Percentiles rank a stretch among this genome's conserved stretches.
Evolutionary conservation across 176 grass and related monocot species (phyloP).

Genomic region (maize (Zea mays)): Zm-B73-REFERENCE-NAM-5.0 NC_050103.1:173271501-173272000

Average conservation of each 20-base stretch:
- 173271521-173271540: neutral
- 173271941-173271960: constrained; percentile 23
- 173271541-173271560: neutral
- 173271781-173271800: constrained; percentile 1
- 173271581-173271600: no score
- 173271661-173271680: neutral
- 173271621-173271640: neutral
- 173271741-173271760: neutral
- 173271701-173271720: neutral
- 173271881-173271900: constrained; percentile 34
- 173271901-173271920: constrained; percentile 29
- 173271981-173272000: constrained; percentile 35
- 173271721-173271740: constrained; percentile 5
- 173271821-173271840: constrained; percentile 2
- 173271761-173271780: constrained; percentile 4
- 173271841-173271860: constrained; percentile 26
- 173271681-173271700: neutral
- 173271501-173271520: neutral
- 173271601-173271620: neutral
- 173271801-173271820: neutral
- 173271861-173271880: constrained; percentile 22
- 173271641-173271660: constrained; percentile 6
- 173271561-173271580: neutral
- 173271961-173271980: constrained; percentile 41
- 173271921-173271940: constrained; percentile 39